phyloP scores from a whole-genome alignment of 331 rosid species.

The Quercus phellos region DNA sequence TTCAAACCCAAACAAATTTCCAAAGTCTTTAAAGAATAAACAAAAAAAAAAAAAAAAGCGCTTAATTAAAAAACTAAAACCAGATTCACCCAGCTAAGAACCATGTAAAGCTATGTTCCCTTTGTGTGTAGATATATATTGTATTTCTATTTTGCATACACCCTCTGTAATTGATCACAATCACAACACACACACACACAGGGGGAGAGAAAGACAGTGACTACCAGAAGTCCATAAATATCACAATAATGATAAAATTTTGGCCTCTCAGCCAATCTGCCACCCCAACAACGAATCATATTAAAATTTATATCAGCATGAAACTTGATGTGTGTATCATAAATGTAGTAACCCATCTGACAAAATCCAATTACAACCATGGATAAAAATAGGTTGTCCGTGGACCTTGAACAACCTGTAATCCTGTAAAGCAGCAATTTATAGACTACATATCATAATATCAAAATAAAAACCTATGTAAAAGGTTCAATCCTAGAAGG shows the following conservation, averaged over 20 bases:
- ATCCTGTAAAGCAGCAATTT: conserved; percentile 1
- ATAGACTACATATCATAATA: conserved; percentile 15
- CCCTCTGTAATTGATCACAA: too few relatives aligned
- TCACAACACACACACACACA: neutral
- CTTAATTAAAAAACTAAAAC: neutral
- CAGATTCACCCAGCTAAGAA: conserved; percentile 43
- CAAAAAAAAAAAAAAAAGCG: neutral
- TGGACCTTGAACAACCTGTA: conserved; percentile 86
- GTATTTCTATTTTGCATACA: too few relatives aligned
- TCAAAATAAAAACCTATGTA: conserved; percentile 12
- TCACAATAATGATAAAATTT: conserved; percentile 90
- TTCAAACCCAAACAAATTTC: conserved; percentile 5
- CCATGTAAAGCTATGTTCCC: conserved; percentile 19
- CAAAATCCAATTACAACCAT: conserved; percentile 95
- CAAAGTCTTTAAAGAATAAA: neutral
- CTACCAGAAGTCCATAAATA: conserved; percentile 81
- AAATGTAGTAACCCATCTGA: conserved; percentile 89
- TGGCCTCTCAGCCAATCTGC: conserved; percentile 90
- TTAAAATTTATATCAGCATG: conserved; percentile 94
- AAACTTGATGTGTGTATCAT: conserved; percentile 74
- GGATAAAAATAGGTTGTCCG: conserved; percentile 76
- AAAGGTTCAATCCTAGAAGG: neutral
- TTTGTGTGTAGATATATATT: too few relatives aligned
- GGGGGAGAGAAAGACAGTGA: conserved; percentile 15
- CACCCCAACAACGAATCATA: conserved; percentile 98